Percentiles rank a stretch among this genome's conserved stretches.
Conservation (phyloP, 2,329 filamentous ascomycete species). For the Clonostachys byssicola region DNA sequence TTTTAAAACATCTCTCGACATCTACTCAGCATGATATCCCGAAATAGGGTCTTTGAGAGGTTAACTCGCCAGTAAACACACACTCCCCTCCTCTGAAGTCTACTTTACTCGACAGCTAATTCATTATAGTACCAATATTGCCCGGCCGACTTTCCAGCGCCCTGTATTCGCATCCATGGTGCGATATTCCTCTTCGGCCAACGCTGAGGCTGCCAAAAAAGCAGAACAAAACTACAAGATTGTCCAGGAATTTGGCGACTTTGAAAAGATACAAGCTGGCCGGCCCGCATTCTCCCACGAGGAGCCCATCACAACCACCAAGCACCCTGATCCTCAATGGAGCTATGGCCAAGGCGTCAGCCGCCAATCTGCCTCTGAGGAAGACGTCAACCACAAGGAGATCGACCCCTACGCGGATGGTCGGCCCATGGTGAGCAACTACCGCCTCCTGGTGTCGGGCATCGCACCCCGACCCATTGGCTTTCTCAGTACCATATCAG, state of each 20-base stretch:
- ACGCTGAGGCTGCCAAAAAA: not conserved
- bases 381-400: slow-evolving; percentile 52
- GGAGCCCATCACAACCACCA: slow-evolving; percentile 14
- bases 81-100: no score
- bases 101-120: no score
- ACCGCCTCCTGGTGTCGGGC: slow-evolving; percentile 78
- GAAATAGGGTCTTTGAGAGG: no score
- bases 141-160: no score
- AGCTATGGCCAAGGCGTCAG: slow-evolving; percentile 30
- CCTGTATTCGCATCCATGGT: not conserved
- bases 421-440: slow-evolving; percentile 67
- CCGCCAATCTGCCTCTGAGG: slow-evolving; percentile 6
- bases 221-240: slow-evolving; percentile 10
- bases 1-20: no score
- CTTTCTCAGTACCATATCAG: slow-evolving; percentile 46
- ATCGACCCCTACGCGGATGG: slow-evolving; percentile 76
- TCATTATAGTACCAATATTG: no score
- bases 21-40: no score
- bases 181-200: not conserved
- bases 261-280: slow-evolving; percentile 11
- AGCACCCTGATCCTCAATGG: slow-evolving; percentile 40
- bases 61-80: no score
- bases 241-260: slow-evolving; percentile 13
- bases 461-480: slow-evolving; percentile 76
- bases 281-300: slow-evolving; percentile 16